phyloP scores from a whole-genome alignment of 139 green algal species.

The Tetraselmis striata region DNA sequence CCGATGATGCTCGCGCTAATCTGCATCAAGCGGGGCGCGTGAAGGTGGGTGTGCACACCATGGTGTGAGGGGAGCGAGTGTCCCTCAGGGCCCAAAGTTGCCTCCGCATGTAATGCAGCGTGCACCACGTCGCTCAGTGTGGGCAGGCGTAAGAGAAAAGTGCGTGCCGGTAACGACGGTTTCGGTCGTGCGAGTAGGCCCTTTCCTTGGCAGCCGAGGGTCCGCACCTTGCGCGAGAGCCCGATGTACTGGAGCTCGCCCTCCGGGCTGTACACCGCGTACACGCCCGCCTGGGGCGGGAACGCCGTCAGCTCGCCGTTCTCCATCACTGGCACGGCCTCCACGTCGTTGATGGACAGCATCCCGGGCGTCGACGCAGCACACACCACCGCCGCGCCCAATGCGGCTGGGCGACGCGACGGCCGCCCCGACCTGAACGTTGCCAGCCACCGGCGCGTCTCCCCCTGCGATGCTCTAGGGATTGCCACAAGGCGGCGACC shows the following conservation, averaged over 20 bases:
- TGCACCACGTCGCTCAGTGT: background rate
- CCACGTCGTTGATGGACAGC: background rate
- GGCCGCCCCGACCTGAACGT: too few species aligned
- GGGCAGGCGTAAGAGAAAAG: background rate
- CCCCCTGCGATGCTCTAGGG: too few species aligned
- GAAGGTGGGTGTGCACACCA: too few species aligned
- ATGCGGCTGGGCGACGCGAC: too few species aligned
- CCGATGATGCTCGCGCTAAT: slow-evolving; percentile 56
- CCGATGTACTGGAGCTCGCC: slow-evolving; percentile 63
- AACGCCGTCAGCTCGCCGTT: slow-evolving; percentile 21
- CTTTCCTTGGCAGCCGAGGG: too few species aligned
- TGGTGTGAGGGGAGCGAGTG: too few species aligned
- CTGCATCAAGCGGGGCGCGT: too few species aligned
- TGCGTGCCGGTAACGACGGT: background rate
- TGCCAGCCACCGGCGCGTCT: too few species aligned
- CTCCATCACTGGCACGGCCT: slow-evolving; percentile 22
- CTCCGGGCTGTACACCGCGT: slow-evolving; percentile 57
- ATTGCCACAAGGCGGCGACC: too few species aligned
- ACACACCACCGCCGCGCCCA: too few species aligned
- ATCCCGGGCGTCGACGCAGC: background rate
- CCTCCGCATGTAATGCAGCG: background rate
- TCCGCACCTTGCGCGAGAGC: slow-evolving; percentile 55
- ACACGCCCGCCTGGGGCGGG: slow-evolving; percentile 49
- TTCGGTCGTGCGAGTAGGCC: background rate
- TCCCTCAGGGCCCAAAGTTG: background rate